Evolutionary conservation across 2,329 filamentous ascomycete species (phyloP), one percentile per base, ranked within the genome.

Genomic region (Coccinonectria pachysandricola): DNA sequence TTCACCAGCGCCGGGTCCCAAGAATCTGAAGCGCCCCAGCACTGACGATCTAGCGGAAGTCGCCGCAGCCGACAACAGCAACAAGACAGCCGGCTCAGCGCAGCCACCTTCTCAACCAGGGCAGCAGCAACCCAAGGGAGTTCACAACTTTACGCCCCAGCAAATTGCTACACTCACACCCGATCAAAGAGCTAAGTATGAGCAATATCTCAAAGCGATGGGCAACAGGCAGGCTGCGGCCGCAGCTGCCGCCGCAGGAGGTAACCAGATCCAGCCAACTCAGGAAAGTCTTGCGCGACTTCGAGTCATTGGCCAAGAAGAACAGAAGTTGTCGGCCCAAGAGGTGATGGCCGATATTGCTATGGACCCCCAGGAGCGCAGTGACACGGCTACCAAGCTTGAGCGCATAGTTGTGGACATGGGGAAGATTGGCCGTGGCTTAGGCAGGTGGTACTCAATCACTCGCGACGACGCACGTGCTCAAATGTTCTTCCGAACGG

Each of bases 401-500:
- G 41, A 48, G 26, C 52, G 52, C 6, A 56, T 63, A 12, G 49
- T 53, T 2, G 36, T 44, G 1, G 59, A 65, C 13, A 59, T 70
- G 47, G 41, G 37, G 12, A 64, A 61, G 36, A 49, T 71, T 12
- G 58, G 57, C 11, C 59, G 56, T 30, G 50, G 53, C 1, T 42
- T 72, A 4, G 52, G 48, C 15, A 59, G 50, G 12, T 71, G 66
- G 66, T 72, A 65, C 34, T 40, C 46, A 4, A 41, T 61, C 12
- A 64, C 62, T 1, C 54, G 52, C 10, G 66, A 73, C 30, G 67
- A 73, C 28, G 42, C 38, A 8, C 59, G 66, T 19, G 62, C 65
- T 4, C 62, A 53, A 36, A 56, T 60, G 50, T 72, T 69, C 36
- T 69, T 71, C 52, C 60, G 59, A 40, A 57, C 56, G 35, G 67